Percentiles rank a stretch among this genome's conserved stretches.
Evolutionary conservation across 208 protist genomes (phyloP).

Genomic region (Leishmania gerbilli): DNA sequence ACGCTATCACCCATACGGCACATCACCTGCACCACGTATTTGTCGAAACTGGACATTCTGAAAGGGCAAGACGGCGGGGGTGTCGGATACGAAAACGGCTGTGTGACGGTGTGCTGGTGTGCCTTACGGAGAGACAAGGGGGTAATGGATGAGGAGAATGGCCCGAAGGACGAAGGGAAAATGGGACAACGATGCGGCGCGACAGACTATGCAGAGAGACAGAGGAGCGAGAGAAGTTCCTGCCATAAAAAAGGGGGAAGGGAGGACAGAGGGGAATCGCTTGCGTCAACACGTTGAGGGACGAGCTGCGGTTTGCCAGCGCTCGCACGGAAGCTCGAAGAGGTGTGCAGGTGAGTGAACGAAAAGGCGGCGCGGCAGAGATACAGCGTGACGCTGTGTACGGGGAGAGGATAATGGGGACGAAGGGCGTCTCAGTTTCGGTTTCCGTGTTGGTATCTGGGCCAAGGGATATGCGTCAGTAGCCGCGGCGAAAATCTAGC

Average conservation of each 20-base stretch:
- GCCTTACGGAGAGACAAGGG: not conserved
- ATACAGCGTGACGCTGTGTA: not conserved
- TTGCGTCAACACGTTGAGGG: not conserved
- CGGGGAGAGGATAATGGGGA: not conserved
- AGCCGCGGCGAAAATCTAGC: not conserved
- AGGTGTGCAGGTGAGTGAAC: not conserved
- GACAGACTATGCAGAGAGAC: not conserved
- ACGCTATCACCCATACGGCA: conserved; percentile 29
- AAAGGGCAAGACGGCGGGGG: no score
- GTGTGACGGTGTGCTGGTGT: not conserved
- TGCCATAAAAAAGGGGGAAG: not conserved
- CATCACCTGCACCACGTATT: conserved; percentile 58
- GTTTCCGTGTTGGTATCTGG: not conserved
- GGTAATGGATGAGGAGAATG: not conserved
- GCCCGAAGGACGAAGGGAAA: not conserved
- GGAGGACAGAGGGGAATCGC: not conserved
- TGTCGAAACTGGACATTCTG: conserved; percentile 79
- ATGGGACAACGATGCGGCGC: not conserved
- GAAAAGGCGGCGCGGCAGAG: not conserved
- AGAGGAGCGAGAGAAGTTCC: not conserved
- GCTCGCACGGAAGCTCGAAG: not conserved
- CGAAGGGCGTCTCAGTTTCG: not conserved
- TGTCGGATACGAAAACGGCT: not conserved
- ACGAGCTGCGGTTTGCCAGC: not conserved
- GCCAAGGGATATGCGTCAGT: not conserved